Conservation (phyloP, 768 basidiomycete genomes). For the Boletus rufocinnamomeus region DNA sequence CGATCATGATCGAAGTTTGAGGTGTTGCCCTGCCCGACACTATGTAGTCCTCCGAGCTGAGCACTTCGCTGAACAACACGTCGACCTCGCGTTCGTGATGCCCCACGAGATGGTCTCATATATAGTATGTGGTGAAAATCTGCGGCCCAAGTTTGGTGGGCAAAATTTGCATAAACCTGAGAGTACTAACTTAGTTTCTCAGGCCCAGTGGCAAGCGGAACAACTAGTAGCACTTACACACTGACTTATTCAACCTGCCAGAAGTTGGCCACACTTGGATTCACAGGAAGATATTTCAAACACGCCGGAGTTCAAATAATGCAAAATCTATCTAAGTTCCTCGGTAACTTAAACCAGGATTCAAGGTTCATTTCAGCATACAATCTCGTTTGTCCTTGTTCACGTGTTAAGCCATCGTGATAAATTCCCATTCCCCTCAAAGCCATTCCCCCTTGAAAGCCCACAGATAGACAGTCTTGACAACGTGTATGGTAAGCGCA, state of each 20-base stretch:
- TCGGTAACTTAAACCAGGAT: constrained; percentile 1
- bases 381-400: background rate
- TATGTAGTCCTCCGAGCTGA: background rate
- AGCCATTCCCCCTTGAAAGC: constrained; percentile 36
- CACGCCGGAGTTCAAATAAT: background rate
- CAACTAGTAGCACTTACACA: too few relatives aligned
- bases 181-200: too few relatives aligned
- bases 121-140: background rate
- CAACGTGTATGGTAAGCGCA: constrained; percentile 30
- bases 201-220: too few relatives aligned
- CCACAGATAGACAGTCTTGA: constrained; percentile 29
- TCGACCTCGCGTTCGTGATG: constrained; percentile 16
- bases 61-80: constrained; percentile 1
- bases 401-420: too few relatives aligned
- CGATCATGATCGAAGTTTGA: constrained; percentile 14
- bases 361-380: background rate
- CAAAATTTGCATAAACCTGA: too few relatives aligned
- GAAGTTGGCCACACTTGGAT: background rate
- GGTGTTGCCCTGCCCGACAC: background rate
- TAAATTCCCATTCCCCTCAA: constrained; percentile 1
- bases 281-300: background rate
- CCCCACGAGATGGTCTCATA: constrained; percentile 19
- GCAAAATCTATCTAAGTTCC: background rate
- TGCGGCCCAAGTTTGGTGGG: background rate
- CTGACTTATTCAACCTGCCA: background rate